phyloP scores from a whole-genome alignment of 148 eudicot species.

The Camellia lanceoleosa region DNA sequence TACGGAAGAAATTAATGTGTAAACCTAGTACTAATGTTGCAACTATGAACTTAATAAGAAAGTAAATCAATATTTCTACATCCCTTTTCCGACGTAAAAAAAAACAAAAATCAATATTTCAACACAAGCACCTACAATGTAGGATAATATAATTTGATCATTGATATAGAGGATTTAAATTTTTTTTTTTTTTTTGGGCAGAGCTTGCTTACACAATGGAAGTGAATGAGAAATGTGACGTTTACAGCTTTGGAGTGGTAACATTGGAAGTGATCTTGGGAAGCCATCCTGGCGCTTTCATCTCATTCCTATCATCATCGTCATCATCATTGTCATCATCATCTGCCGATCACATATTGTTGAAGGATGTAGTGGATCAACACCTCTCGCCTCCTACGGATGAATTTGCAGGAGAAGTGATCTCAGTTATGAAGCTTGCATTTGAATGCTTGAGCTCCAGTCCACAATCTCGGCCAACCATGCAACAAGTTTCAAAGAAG shows the following conservation, averaged over 20 bases:
- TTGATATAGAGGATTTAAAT: too few species aligned
- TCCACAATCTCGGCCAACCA: constrained; percentile 23
- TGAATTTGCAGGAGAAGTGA: neutral
- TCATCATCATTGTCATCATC: neutral
- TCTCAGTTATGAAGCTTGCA: neutral
- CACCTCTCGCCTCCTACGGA: neutral
- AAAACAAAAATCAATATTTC: too few species aligned
- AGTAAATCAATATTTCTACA: too few species aligned
- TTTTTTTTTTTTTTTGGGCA: neutral
- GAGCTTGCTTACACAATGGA: constrained; percentile 30
- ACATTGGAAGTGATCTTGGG: constrained; percentile 31
- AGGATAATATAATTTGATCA: too few species aligned
- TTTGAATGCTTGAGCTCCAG: neutral
- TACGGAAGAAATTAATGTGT: too few species aligned
- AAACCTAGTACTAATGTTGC: too few species aligned
- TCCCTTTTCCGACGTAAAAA: too few species aligned
- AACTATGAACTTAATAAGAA: too few species aligned
- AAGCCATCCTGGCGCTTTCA: constrained; percentile 24
- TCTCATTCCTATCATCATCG: constrained; percentile 1
- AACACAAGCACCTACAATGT: too few species aligned
- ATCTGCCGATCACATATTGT: neutral
- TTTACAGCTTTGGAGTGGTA: constrained; percentile 35
- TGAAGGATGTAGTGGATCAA: neutral
- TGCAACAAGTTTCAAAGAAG: constrained; percentile 16
- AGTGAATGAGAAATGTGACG: constrained; percentile 25